These are phyloP conservation scores for Trifolium subterraneum DNA, from an alignment of 306 rosid species.

Conservation along the genomic window DNA sequence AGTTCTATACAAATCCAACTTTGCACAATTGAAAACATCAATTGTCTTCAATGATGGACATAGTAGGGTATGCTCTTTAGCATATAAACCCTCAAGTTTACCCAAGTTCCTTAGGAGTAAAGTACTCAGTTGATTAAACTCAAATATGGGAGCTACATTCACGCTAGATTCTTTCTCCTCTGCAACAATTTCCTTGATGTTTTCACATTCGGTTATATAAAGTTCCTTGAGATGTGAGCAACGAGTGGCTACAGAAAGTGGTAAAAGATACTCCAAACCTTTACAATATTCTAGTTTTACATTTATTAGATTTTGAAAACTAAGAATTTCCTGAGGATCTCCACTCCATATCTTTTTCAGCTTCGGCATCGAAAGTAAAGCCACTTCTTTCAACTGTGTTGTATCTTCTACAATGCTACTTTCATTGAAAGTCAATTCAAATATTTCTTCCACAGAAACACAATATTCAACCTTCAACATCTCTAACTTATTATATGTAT, in stretches of 20 bases:
- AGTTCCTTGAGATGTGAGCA: not conserved
- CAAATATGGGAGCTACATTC: not conserved
- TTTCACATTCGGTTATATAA: not conserved
- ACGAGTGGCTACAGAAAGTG: not conserved
- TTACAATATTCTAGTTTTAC: not conserved
- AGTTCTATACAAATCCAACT: not conserved
- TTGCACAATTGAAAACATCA: not conserved
- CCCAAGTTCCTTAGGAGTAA: not conserved
- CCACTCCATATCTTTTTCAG: constrained; percentile 11
- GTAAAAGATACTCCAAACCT: not conserved
- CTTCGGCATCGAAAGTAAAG: not conserved
- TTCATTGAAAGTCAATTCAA: not conserved
- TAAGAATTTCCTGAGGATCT: constrained; percentile 3
- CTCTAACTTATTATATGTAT: not conserved
- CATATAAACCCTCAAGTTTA: not conserved
- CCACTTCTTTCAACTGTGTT: not conserved
- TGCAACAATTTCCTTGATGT: not conserved
- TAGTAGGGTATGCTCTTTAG: not conserved
- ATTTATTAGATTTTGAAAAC: not conserved
- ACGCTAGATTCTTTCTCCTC: not conserved
- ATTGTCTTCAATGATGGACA: not conserved
- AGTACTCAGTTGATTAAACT: not conserved
- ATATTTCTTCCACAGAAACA: not conserved
- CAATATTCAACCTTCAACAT: not conserved
- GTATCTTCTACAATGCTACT: not conserved